Base-by-base conservation (phyloP, 164 flowering plant genomes). In the Liquidambar formosana region DNA sequence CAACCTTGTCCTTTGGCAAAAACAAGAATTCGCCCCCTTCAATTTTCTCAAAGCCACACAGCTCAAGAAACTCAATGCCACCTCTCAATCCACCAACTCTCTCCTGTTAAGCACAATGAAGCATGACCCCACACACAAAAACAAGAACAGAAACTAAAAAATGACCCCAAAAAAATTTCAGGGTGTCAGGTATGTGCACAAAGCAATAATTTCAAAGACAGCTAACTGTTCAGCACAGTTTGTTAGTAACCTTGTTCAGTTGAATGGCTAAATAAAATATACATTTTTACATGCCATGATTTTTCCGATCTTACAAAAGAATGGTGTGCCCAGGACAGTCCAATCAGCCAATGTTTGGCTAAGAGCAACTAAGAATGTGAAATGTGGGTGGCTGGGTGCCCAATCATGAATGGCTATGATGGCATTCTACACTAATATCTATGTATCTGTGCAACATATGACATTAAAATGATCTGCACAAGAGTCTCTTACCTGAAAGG, bases 21-120 rank as follows among this genome's bases (percentile, higher is more conserved):
- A 84, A 81, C 73, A 89, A 71, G 75, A 83, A 89, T 71, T 88
- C 90, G 2, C 82, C 90, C 6, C 84, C 87, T 75, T 89, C 90
- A 19, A 75, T 70, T 66, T 82, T 87, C 76, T 81, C 86, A 65
- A 89, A 89, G 23, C 90, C 90, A 54, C 90, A 89, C 11, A 84
- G 81, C 82, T 87, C 89, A 11, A 89, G 80, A 74, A 89, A 89
- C 74, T 83, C 86, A 3, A 85, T 71, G 72, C 93, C 89, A 28
- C 91, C 92, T 70, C 61, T 75, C 77, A 89, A 53, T 51, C 78
- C 73, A 28, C 93, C 93, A 61, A 89, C 88, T 73, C 93, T 80
- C n/a, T 87, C 93, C 93, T 89, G 91, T 57, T 33, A 53, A 45
- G 1, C 23, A 41, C 14, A 61, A 27, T 8, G 16, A 57, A 57